Conservation (phyloP, 495 filamentous ascomycete genomes). For the Neurospora sp. region DNA sequence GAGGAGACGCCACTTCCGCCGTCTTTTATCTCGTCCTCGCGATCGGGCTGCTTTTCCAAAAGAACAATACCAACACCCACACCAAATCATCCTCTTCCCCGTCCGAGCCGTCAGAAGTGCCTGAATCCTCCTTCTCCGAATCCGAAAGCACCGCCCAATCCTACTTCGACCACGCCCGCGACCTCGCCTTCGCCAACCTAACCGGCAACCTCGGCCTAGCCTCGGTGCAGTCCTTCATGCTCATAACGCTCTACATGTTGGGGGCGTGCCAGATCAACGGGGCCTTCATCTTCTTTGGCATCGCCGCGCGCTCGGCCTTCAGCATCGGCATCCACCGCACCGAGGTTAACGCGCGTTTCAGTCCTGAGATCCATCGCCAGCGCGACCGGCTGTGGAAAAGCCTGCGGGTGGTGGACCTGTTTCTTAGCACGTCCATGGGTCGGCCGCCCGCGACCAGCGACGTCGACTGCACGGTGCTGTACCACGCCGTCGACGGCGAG, state of each 20-base stretch:
- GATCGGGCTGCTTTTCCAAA: slow-evolving; percentile 42
- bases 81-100: background rate
- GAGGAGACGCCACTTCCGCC: slow-evolving; percentile 35
- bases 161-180: slow-evolving; percentile 48
- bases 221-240: slow-evolving; percentile 46
- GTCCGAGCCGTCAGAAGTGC: background rate
- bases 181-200: slow-evolving; percentile 44
- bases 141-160: slow-evolving; percentile 33
- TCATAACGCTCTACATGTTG: slow-evolving; percentile 53
- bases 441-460: slow-evolving; percentile 51
- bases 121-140: slow-evolving; percentile 16
- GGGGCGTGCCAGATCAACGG: slow-evolving; percentile 51
- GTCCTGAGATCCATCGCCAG: slow-evolving; percentile 32
- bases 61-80: background rate
- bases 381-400: slow-evolving; percentile 54
- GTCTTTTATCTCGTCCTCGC: slow-evolving; percentile 52
- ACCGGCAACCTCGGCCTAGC: slow-evolving; percentile 45
- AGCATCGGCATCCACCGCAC: slow-evolving; percentile 53
- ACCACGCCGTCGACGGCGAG: slow-evolving; percentile 13
- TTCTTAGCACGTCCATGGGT: slow-evolving; percentile 50
- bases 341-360: slow-evolving; percentile 50
- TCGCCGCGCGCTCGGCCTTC: slow-evolving; percentile 48
- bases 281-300: slow-evolving; percentile 49
- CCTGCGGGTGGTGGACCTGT: slow-evolving; percentile 50
- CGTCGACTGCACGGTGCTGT: slow-evolving; percentile 44